phyloP scores from a whole-genome alignment of 2,329 filamentous ascomycete genomes.

The Chalaropsis thielavioides region DNA sequence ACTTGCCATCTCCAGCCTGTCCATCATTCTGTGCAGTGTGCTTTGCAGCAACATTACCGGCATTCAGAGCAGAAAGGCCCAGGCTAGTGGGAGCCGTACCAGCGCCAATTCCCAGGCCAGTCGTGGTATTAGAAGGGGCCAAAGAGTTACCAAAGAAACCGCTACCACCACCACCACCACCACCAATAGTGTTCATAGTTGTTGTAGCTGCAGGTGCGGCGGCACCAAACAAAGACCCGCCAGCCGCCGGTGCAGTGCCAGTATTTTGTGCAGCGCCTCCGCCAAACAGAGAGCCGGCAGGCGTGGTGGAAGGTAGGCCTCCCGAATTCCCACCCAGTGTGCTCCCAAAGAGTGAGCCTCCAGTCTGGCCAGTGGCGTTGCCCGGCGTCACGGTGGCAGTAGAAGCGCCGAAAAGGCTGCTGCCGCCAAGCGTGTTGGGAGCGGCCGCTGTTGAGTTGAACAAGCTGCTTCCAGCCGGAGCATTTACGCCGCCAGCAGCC shows the following conservation, averaged over 20 bases:
- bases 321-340: slow-evolving; percentile 5
- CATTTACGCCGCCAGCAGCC: slow-evolving; percentile 10
- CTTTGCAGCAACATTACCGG: slow-evolving; percentile 17
- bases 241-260: slow-evolving; percentile 15
- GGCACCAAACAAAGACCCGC: slow-evolving; percentile 3
- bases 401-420: slow-evolving; percentile 26
- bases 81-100: slow-evolving; percentile 23
- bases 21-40: slow-evolving; percentile 20
- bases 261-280: slow-evolving; percentile 23
- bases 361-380: slow-evolving; percentile 23
- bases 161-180: not conserved
- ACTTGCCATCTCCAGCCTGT: slow-evolving; percentile 21
- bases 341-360: slow-evolving; percentile 21
- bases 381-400: slow-evolving; percentile 18
- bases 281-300: slow-evolving; percentile 23
- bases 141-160: not conserved
- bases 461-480: slow-evolving; percentile 17
- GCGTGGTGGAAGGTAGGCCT: slow-evolving; percentile 20
- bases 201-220: not conserved
- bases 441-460: slow-evolving; percentile 21
- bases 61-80: slow-evolving; percentile 19
- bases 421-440: slow-evolving; percentile 18
- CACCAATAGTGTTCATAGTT: not conserved
- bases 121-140: slow-evolving; percentile 22
- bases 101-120: slow-evolving; percentile 18